Base-by-base conservation (phyloP, 1,284 basidiomycete genomes). In the Flammula alnicola region DNA sequence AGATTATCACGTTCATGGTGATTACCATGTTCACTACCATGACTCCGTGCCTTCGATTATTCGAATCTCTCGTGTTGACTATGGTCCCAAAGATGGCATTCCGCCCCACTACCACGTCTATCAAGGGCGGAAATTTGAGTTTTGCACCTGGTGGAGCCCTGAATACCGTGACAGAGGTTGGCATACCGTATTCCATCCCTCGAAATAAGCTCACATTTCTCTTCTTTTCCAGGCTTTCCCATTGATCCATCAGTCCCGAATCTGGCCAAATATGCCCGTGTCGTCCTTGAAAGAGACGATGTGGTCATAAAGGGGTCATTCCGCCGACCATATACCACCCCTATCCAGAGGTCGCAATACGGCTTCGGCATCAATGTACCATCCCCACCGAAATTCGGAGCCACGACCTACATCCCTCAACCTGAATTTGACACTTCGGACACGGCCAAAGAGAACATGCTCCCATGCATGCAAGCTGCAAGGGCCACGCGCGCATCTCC, bases 61-160 rank as follows among this genome's bases (percentile, higher is more conserved):
- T 3, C 9, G 8, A 12, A 20, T n/a, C 16, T 22, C 16, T 12
- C 27, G 31, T 31, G 10, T 23, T n/a, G 3, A 3, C 3, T 20
- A n/a, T 5, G 30, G 22, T n/a, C 1, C 7, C 29, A 27, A 23
- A 31, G 7, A 19, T 3, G 2, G 4, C 16, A 17, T 20, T 9
- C 6, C 29, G 6, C 26, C 40, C 20, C 40, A 42, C 19, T 42
- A 42, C 10, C 40, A 42, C 14, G 40, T 42, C 11, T 42, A 17
- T 31, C 27, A 26, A 22, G 40, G 40, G 8, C 23, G n/a, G 2
- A 29, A 42, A 12, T 19, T 42, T 12, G 19, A 30, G 40, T 42
- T 42, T 19, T 42, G 40, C 40, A 42, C 40, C 7, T 20, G 3
- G 22, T 42, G 29, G 8, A 42, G 40, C 20, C 17, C 27, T 14